Percentiles rank a stretch among this genome's conserved stretches.
Conservation (phyloP, 2,329 filamentous ascomycete species). For the Ophiostoma fasciatum region DNA sequence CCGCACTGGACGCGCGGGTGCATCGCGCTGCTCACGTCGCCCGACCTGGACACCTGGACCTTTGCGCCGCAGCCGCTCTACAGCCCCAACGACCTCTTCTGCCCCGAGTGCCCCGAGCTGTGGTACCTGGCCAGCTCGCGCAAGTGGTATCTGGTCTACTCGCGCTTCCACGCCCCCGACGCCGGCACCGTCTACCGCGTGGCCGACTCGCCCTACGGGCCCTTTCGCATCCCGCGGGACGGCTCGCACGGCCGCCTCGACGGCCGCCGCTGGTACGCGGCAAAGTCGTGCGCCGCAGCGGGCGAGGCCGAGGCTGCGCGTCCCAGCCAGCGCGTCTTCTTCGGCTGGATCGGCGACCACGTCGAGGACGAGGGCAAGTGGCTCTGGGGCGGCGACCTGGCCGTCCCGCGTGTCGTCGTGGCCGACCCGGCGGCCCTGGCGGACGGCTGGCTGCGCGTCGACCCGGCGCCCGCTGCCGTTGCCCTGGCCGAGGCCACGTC, state of each 20-base stretch:
- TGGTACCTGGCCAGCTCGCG: conserved; percentile 19
- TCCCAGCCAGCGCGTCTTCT: conserved; percentile 18
- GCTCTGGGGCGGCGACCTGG: conserved; percentile 23
- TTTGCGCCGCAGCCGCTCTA: conserved; percentile 19
- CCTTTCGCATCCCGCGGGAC: conserved; percentile 21
- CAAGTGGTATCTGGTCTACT: conserved; percentile 22
- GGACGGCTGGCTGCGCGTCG: conserved; percentile 15
- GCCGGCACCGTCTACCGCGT: conserved; percentile 22
- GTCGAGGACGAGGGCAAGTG: conserved; percentile 20
- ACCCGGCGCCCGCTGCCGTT: conserved; percentile 9
- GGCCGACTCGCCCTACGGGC: conserved; percentile 20
- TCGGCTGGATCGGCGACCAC: conserved; percentile 22
- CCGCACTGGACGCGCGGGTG: conserved; percentile 22
- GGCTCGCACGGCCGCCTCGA: conserved; percentile 21
- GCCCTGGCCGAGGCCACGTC: conserved; percentile 2
- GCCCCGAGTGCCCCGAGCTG: conserved; percentile 23
- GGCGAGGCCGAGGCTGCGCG: too few species aligned
- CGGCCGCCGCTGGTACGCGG: conserved; percentile 22
- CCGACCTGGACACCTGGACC: conserved; percentile 18
- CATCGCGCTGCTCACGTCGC: conserved; percentile 21
- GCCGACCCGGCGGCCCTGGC: conserved; percentile 10
- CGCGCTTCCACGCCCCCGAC: conserved; percentile 20
- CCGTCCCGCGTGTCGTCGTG: conserved; percentile 18
- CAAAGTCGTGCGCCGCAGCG: conserved; percentile 20
- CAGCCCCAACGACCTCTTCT: conserved; percentile 21